Evolutionary conservation across 2,329 filamentous ascomycete species (phyloP).

Genomic region (Diaporthe sp.): DNA sequence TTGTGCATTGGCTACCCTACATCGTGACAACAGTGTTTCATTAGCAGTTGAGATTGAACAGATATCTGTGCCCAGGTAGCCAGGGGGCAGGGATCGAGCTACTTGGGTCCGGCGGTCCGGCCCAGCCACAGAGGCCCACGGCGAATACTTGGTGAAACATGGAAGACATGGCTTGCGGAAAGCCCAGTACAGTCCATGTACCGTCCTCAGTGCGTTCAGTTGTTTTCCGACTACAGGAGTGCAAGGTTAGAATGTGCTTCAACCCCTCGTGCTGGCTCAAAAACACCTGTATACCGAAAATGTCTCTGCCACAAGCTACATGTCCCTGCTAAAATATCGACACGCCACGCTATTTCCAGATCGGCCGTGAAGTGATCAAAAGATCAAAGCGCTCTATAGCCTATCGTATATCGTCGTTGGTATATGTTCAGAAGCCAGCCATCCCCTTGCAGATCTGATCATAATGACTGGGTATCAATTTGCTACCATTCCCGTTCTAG

Average conservation of each 20-base stretch:
- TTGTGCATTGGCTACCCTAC: too few species aligned
- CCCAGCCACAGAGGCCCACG: background rate
- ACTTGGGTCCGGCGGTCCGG: background rate
- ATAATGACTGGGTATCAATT: constrained; percentile 2
- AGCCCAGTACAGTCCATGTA: background rate
- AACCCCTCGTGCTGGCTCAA: background rate
- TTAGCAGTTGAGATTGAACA: background rate
- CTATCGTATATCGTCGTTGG: background rate
- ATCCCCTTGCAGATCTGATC: background rate
- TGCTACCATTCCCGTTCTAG: constrained; percentile 11
- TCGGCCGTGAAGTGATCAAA: background rate
- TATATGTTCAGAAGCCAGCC: background rate
- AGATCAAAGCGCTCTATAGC: background rate
- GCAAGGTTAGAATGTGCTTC: background rate
- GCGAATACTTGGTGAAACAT: background rate
- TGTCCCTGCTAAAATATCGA: background rate
- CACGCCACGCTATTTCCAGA: background rate
- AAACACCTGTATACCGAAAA: background rate
- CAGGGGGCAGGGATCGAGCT: background rate
- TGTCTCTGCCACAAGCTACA: background rate
- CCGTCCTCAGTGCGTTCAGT: background rate
- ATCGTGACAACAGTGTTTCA: background rate
- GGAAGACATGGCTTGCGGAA: background rate
- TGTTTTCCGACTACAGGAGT: background rate
- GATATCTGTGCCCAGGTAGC: background rate